These are phyloP conservation scores for Ailanthus altissimus DNA, from an alignment of 345 rosid genomes.

Conservation along the genomic window DNA sequence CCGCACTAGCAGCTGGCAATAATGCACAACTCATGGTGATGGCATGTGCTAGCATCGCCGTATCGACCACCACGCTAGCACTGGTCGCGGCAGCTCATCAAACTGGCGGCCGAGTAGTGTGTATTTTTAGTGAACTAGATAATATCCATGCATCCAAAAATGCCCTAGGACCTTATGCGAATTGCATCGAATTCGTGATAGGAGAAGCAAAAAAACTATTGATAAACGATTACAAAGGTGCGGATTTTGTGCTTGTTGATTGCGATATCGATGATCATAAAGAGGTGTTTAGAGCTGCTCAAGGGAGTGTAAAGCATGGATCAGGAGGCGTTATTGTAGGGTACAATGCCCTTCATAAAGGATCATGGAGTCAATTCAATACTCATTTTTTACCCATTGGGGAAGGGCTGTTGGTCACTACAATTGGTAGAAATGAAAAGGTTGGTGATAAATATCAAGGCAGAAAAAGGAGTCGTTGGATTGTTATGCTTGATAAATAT, in stretches of 20 bases:
- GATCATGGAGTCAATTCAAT: constrained; percentile 26
- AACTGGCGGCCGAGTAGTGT: constrained; percentile 45
- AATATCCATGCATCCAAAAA: constrained; percentile 12
- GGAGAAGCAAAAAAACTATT: constrained; percentile 42
- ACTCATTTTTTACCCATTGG: constrained; percentile 56
- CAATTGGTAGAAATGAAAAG: neutral
- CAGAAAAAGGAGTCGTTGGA: constrained; percentile 47
- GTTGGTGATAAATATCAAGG: neutral
- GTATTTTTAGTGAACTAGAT: constrained; percentile 24
- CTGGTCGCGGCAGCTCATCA: constrained; percentile 52
- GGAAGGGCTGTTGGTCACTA: constrained; percentile 43
- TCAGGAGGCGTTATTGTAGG: constrained; percentile 42
- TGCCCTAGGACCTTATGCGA: constrained; percentile 29
- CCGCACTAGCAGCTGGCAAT: constrained; percentile 62
- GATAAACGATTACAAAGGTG: constrained; percentile 26
- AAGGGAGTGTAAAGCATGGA: constrained; percentile 15
- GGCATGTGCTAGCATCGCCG: constrained; percentile 21
- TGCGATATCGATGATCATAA: constrained; percentile 31
- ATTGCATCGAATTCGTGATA: constrained; percentile 28
- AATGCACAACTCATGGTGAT: constrained; percentile 52
- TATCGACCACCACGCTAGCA: constrained; percentile 31
- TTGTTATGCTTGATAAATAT: constrained; percentile 39
- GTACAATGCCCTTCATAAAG: constrained; percentile 43
- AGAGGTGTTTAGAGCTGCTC: constrained; percentile 30
- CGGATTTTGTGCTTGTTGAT: constrained; percentile 52